These are phyloP conservation scores for Solanum sejunctum DNA, from an alignment of 257 asterid genomes.

Conservation along the genomic window DNA sequence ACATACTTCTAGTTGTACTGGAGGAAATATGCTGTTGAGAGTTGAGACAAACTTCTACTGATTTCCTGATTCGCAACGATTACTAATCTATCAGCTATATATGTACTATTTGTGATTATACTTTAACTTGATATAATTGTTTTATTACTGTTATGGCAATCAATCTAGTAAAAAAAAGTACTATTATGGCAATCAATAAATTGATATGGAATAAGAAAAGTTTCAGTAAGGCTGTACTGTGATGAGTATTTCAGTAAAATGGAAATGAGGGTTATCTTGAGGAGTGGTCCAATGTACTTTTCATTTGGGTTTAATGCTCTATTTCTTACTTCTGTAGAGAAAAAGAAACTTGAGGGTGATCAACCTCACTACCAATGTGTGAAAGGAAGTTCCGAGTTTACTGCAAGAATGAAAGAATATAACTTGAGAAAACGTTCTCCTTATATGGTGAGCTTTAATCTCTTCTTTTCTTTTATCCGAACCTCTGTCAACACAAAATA, in stretches of 20 bases:
- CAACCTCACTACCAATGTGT: background rate
- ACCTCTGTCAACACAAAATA: background rate
- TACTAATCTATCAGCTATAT: background rate
- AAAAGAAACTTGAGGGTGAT: background rate
- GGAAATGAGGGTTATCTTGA: background rate
- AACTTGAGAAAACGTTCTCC: background rate
- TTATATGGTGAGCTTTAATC: constrained; percentile 6
- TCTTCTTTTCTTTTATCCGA: background rate
- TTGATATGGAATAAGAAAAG: background rate
- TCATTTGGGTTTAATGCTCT: background rate
- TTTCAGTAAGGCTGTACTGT: background rate
- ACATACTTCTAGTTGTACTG: background rate
- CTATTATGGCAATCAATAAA: background rate
- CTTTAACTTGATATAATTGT: background rate
- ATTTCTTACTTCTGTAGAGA: background rate
- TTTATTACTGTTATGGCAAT: background rate
- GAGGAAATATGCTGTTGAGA: background rate
- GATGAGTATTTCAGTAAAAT: background rate
- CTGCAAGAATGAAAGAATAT: background rate
- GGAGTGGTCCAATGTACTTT: background rate
- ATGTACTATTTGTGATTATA: background rate
- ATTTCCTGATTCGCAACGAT: background rate
- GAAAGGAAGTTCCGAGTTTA: background rate
- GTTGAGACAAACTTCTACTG: background rate
- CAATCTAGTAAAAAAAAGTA: background rate